Percentiles rank a stretch among this genome's conserved stretches.
Conservation (phyloP, 371 early-diverging fungal species). For the Mortierella sp. region DNA sequence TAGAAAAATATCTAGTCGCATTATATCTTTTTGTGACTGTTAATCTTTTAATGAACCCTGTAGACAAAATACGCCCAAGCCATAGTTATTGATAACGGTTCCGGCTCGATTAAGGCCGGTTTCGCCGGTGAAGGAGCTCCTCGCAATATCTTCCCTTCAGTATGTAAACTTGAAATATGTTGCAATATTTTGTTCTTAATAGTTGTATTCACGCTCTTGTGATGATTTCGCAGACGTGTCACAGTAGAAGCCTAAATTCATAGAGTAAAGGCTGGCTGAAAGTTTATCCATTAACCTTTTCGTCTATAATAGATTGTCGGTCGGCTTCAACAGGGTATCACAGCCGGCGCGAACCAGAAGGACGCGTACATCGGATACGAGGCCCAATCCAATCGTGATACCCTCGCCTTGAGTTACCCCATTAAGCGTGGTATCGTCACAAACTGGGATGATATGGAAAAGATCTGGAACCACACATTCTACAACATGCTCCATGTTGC, state of each 20-base stretch:
- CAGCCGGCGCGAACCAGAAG: constrained; percentile 98
- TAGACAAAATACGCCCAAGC: too few relatives aligned
- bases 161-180: constrained; percentile 12
- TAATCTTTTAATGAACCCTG: too few relatives aligned
- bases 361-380: constrained; percentile 94
- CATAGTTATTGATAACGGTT: constrained; percentile 78
- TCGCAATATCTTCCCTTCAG: constrained; percentile 91
- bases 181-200: too few relatives aligned
- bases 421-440: constrained; percentile 97
- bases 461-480: constrained; percentile 96
- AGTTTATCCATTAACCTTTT: too few relatives aligned
- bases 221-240: too few relatives aligned
- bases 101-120: constrained; percentile 97
- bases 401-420: constrained; percentile 93
- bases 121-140: constrained; percentile 98
- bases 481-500: constrained; percentile 92
- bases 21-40: too few relatives aligned
- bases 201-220: too few relatives aligned
- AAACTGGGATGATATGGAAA: constrained; percentile 98
- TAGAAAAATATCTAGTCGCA: too few relatives aligned
- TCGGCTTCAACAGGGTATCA: constrained; percentile 92
- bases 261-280: too few relatives aligned
- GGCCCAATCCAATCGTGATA: constrained; percentile 94
- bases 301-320: constrained; percentile 79
- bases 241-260: too few relatives aligned